These are phyloP conservation scores for Bromus sterilis DNA, from an alignment of 176 grass and related monocot genomes.

Conservation along the genomic window DNA sequence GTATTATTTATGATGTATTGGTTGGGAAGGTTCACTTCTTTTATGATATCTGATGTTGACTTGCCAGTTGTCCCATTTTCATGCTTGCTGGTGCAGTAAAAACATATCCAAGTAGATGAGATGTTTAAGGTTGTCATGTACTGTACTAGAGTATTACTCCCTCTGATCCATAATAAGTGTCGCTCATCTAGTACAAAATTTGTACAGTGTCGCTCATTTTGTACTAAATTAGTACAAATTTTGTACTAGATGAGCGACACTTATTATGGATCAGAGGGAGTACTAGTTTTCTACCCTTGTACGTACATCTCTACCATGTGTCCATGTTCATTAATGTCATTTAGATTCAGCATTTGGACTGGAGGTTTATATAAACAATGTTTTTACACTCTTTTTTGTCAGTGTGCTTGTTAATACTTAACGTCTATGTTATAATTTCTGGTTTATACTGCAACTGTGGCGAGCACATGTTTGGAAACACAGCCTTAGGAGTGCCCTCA, in stretches of 20 bases:
- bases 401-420: neutral
- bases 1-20: slow-evolving; percentile 32
- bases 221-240: too few relatives aligned
- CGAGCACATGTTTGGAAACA: neutral
- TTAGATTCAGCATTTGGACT: slow-evolving; percentile 12
- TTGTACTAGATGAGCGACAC: too few relatives aligned
- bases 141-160: too few relatives aligned
- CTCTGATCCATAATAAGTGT: too few relatives aligned
- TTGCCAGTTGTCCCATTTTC: slow-evolving; percentile 10
- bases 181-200: too few relatives aligned
- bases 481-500: neutral
- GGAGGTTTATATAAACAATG: neutral
- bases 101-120: slow-evolving; percentile 17
- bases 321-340: slow-evolving; percentile 16
- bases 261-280: too few relatives aligned
- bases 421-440: neutral
- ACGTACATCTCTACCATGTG: neutral
- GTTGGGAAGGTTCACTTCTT: slow-evolving; percentile 32
- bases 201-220: too few relatives aligned
- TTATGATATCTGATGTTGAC: slow-evolving; percentile 47
- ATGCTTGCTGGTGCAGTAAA: slow-evolving; percentile 20
- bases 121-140: slow-evolving; percentile 1
- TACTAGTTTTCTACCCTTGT: neutral
- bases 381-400: neutral
- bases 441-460: slow-evolving; percentile 9